These are phyloP conservation scores for Celoporthe dispersa DNA, from an alignment of 2,329 filamentous ascomycete species.

Conservation along the genomic window DNA sequence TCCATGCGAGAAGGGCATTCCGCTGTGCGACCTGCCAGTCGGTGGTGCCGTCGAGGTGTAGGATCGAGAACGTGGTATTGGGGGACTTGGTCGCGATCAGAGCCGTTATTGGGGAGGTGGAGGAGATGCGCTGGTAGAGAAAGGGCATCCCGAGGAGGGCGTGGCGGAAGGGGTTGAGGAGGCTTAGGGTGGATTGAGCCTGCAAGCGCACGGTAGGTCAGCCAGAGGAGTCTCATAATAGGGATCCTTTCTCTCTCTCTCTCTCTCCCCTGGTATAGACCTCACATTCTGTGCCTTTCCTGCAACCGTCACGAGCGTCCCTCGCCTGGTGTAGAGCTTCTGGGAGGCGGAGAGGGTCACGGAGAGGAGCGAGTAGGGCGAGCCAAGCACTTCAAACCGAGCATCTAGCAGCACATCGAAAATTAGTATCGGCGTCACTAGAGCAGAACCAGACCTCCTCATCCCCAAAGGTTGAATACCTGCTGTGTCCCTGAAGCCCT, in stretches of 20 bases:
- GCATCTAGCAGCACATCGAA: constrained; percentile 67
- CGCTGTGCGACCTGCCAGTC: constrained; percentile 95
- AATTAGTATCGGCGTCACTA: background rate
- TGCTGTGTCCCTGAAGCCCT: constrained; percentile 52
- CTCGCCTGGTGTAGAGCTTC: constrained; percentile 87
- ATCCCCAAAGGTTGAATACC: constrained; percentile 43
- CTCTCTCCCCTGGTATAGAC: background rate
- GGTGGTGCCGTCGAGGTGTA: constrained; percentile 89
- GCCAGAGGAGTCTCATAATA: background rate
- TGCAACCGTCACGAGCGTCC: constrained; percentile 86
- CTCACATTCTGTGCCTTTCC: constrained; percentile 88
- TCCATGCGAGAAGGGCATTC: constrained; percentile 93
- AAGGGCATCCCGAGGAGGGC: constrained; percentile 87
- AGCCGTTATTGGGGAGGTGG: constrained; percentile 84
- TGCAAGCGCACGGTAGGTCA: constrained; percentile 42
- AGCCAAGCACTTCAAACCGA: constrained; percentile 89
- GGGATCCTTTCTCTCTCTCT: too few species aligned
- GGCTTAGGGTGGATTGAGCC: constrained; percentile 86
- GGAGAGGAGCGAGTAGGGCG: constrained; percentile 91
- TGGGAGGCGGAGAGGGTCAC: constrained; percentile 93
- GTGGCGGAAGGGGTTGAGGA: constrained; percentile 83
- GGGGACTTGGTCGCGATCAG: constrained; percentile 87
- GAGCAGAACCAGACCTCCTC: background rate
- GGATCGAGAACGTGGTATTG: constrained; percentile 81
- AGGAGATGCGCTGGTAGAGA: constrained; percentile 88